Conservation (phyloP, 169 alveolate species). For the Plasmodium inui region DNA sequence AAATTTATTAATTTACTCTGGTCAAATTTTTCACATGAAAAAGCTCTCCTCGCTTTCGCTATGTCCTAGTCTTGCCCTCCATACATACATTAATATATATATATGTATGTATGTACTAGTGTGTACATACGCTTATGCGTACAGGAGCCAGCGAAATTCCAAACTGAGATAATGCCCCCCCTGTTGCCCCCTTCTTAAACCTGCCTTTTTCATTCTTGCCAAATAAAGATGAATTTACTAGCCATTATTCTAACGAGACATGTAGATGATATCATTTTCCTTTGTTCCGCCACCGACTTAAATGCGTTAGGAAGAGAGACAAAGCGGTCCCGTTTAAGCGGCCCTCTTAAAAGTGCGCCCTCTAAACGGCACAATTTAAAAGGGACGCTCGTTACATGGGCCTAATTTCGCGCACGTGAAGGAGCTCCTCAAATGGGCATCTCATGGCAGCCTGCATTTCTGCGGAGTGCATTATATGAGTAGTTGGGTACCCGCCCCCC, state of each 20-base stretch:
- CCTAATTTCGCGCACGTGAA: neutral
- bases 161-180: neutral
- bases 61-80: neutral
- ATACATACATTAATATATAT: too few relatives aligned
- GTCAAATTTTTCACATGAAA: neutral
- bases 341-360: neutral
- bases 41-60: neutral
- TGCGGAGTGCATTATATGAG: neutral
- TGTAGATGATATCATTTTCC: conserved; percentile 66
- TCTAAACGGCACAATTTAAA: neutral
- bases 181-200: neutral
- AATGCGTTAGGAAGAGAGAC: conserved; percentile 48
- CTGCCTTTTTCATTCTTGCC: conserved; percentile 9
- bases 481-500: neutral
- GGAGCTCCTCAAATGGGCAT: neutral
- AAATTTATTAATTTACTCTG: neutral
- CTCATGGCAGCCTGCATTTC: neutral
- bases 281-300: conserved; percentile 70
- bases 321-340: neutral
- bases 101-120: neutral
- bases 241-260: conserved; percentile 72
- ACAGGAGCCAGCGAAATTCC: neutral
- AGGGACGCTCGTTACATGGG: neutral
- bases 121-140: neutral
- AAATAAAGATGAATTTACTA: conserved; percentile 57